A percentile compares a stretch with the other conserved stretches of the same genome.
phyloP scores from a whole-genome alignment of 768 basidiomycete genomes.

The Gymnopilus junonius region DNA sequence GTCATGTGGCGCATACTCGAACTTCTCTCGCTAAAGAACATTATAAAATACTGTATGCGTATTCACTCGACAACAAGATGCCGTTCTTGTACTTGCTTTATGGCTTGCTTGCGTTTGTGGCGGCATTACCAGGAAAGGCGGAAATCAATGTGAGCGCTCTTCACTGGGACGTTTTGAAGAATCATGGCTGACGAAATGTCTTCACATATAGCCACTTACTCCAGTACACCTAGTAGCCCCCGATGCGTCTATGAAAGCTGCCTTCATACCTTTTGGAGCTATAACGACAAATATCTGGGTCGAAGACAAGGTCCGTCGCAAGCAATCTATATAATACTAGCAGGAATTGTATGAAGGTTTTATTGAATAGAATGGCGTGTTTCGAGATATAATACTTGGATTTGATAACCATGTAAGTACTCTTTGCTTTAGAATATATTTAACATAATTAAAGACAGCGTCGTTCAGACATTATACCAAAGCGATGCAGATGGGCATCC shows the following conservation, averaged over 20 bases:
- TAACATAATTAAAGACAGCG: neutral
- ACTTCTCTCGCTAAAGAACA: neutral
- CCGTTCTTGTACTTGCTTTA: neutral
- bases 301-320: constrained; percentile 42
- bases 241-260: constrained; percentile 44
- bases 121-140: constrained; percentile 4
- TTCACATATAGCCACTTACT: constrained; percentile 32
- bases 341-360: neutral
- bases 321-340: neutral
- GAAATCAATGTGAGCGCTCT: constrained; percentile 10
- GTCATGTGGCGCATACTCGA: constrained; percentile 1
- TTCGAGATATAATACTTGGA: constrained; percentile 51
- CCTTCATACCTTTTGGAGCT: constrained; percentile 50
- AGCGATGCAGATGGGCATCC: constrained; percentile 38
- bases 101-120: neutral
- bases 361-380: constrained; percentile 33
- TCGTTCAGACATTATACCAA: constrained; percentile 35
- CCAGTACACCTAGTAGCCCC: constrained; percentile 36
- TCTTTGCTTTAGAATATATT: neutral
- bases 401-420: constrained; percentile 45
- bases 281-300: constrained; percentile 50
- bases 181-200: neutral
- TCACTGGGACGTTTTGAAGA: neutral
- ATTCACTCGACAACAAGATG: neutral
- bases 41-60: neutral